A percentile compares a stretch with the other conserved stretches of the same genome.
Conservation (phyloP, 345 rosid species). For the Linum trigynum region DNA sequence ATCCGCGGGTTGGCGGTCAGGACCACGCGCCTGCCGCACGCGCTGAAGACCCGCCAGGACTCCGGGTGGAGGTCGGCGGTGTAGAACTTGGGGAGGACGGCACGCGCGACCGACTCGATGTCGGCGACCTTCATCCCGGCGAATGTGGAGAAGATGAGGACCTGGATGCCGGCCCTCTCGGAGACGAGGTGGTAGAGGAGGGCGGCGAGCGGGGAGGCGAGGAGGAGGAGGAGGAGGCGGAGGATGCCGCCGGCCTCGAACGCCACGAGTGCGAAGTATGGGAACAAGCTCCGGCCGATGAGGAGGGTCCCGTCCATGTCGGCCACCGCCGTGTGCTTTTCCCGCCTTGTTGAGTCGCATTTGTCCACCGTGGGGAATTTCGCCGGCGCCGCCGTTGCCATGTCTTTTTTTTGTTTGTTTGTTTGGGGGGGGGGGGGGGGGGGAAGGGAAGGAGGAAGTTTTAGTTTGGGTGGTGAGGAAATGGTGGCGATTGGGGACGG, state of each 20-base stretch:
- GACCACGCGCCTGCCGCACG: slow-evolving; percentile 45
- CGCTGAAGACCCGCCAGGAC: slow-evolving; percentile 54
- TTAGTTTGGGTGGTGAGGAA: too few relatives aligned
- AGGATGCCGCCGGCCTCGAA: slow-evolving; percentile 66
- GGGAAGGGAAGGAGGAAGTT: too few relatives aligned
- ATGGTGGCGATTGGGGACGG: too few relatives aligned
- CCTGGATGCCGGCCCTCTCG: slow-evolving; percentile 47
- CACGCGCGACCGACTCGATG: slow-evolving; percentile 62
- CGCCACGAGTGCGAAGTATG: slow-evolving; percentile 14
- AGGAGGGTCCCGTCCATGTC: slow-evolving; percentile 16
- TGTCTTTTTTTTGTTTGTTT: neutral
- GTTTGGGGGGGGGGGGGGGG: too few relatives aligned
- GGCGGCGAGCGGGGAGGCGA: slow-evolving; percentile 49
- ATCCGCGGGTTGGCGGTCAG: slow-evolving; percentile 64
- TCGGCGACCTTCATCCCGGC: slow-evolving; percentile 45
- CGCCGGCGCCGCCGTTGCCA: neutral
- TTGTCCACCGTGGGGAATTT: slow-evolving; percentile 5
- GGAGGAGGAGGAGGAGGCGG: slow-evolving; percentile 55
- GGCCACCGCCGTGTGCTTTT: slow-evolving; percentile 7
- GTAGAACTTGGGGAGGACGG: slow-evolving; percentile 67
- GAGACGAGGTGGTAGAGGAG: slow-evolving; percentile 49
- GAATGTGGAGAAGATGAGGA: slow-evolving; percentile 45
- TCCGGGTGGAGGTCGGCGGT: slow-evolving; percentile 57
- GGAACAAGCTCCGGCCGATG: slow-evolving; percentile 4
- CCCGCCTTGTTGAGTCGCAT: slow-evolving; percentile 2